Evolutionary conservation across 192 early-diverging fungal genomes (phyloP).

Genomic region (Coemansia sp.): DNA sequence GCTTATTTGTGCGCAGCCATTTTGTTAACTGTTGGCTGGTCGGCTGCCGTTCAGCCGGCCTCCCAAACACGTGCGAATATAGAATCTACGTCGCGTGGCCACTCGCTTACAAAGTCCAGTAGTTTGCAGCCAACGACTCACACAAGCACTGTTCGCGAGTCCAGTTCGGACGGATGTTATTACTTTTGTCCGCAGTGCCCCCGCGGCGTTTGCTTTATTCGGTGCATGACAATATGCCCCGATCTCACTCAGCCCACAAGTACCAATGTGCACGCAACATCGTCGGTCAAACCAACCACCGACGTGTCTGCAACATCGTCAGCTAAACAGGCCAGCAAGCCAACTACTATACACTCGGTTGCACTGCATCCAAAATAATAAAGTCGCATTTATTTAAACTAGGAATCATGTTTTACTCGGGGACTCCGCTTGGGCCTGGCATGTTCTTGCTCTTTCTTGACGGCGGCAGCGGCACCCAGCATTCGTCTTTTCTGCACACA

Average conservation of each 20-base stretch:
- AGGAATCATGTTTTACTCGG: not conserved
- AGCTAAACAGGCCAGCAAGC: no score
- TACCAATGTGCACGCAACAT: no score
- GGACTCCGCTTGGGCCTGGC: not conserved
- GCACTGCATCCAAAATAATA: not conserved
- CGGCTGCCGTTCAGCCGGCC: not conserved
- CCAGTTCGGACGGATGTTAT: constrained; percentile 17
- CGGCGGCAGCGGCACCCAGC: constrained; percentile 47
- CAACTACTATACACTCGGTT: no score
- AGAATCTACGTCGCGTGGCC: not conserved
- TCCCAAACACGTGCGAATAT: not conserved
- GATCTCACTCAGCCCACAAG: constrained; percentile 13
- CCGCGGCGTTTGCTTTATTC: constrained; percentile 31
- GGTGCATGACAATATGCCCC: constrained; percentile 46
- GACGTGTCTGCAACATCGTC: no score
- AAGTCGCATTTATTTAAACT: constrained; percentile 4
- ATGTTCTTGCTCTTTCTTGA: constrained; percentile 18
- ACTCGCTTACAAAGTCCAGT: not conserved
- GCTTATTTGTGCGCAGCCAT: not conserved
- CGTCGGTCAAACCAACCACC: no score
- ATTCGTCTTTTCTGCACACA: constrained; percentile 39
- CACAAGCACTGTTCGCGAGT: not conserved
- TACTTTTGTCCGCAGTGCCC: constrained; percentile 46
- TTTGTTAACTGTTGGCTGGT: not conserved
- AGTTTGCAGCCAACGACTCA: not conserved